A percentile compares a stretch with the other conserved stretches of the same genome.
phyloP scores from a whole-genome alignment of 306 rosid genomes.

The Phaseolus lunatus region DNA sequence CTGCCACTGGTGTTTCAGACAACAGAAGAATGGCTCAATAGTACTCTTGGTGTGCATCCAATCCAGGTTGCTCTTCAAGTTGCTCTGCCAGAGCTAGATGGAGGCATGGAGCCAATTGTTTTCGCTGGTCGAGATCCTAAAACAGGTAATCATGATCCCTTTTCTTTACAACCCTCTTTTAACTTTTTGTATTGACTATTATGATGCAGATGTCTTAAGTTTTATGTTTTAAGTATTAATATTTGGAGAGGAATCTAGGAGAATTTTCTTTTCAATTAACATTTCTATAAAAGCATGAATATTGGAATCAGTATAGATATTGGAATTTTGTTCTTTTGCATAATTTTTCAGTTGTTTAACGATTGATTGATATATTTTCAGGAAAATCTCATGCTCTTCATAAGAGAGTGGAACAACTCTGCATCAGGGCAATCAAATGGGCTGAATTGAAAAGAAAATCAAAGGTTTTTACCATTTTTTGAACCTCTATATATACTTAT shows the following conservation, averaged over 20 bases:
- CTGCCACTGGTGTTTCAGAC: slow-evolving; percentile 98
- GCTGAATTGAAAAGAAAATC: slow-evolving; percentile 60
- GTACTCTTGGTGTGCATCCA: slow-evolving; percentile 96
- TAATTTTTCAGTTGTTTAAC: slow-evolving; percentile 19
- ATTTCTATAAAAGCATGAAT: not conserved
- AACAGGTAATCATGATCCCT: slow-evolving; percentile 59
- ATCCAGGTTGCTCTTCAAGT: slow-evolving; percentile 99
- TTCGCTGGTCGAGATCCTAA: slow-evolving; percentile 96
- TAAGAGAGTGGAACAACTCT: slow-evolving; percentile 64
- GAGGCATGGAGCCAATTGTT: slow-evolving; percentile 99
- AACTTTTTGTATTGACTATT: not conserved
- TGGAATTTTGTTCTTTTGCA: not conserved
- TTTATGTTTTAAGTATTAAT: not conserved
- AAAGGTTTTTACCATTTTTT: slow-evolving; percentile 48
- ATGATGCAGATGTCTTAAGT: not conserved
- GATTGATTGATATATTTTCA: slow-evolving; percentile 37
- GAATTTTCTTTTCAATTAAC: not conserved
- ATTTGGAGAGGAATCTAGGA: not conserved
- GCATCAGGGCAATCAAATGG: slow-evolving; percentile 62
- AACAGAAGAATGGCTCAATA: slow-evolving; percentile 97
- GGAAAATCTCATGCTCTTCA: slow-evolving; percentile 67
- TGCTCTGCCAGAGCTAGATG: slow-evolving; percentile 98
- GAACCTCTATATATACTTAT: not conserved
- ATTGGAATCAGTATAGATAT: not conserved
- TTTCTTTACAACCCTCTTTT: not conserved